Percentiles rank a stretch among this genome's conserved stretches.
Conservation (phyloP, 768 basidiomycete genomes). For the Tylopilus rubrobrunneus region DNA sequence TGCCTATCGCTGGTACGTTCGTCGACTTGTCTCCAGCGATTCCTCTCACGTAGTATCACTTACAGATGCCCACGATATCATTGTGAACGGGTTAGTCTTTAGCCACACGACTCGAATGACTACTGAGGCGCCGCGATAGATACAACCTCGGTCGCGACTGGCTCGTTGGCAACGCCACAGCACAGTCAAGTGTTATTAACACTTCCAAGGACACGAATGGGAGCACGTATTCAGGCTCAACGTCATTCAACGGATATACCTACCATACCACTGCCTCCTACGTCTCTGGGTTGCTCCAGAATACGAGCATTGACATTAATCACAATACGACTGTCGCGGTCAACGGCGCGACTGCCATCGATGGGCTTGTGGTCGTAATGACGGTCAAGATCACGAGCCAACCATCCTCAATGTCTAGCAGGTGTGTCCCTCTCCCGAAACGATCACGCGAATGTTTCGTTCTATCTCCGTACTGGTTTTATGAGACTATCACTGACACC, state of each 20-base stretch:
- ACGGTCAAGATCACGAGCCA: conserved; percentile 58
- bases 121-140: conserved; percentile 24
- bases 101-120: background rate
- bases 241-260: conserved; percentile 62
- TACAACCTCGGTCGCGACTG: conserved; percentile 84
- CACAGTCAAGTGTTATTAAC: conserved; percentile 29
- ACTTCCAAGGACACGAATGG: conserved; percentile 37
- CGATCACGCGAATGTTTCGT: background rate
- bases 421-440: conserved; percentile 15
- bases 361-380: conserved; percentile 80
- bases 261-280: conserved; percentile 71
- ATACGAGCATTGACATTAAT: conserved; percentile 68
- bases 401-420: conserved; percentile 26
- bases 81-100: conserved; percentile 56
- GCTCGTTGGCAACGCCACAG: conserved; percentile 81
- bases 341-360: conserved; percentile 57
- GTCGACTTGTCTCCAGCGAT: conserved; percentile 6
- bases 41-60: background rate
- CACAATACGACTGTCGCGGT: conserved; percentile 54
- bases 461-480: background rate
- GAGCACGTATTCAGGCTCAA: conserved; percentile 59
- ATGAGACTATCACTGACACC: background rate
- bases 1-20: conserved; percentile 53
- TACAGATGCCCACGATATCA: conserved; percentile 63
- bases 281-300: conserved; percentile 63